A percentile compares a stretch with the other conserved stretches of the same genome.
These are phyloP conservation scores for Cordyceps militaris DNA, from an alignment of 2,329 filamentous ascomycete genomes.

Conservation along the genomic window DNA sequence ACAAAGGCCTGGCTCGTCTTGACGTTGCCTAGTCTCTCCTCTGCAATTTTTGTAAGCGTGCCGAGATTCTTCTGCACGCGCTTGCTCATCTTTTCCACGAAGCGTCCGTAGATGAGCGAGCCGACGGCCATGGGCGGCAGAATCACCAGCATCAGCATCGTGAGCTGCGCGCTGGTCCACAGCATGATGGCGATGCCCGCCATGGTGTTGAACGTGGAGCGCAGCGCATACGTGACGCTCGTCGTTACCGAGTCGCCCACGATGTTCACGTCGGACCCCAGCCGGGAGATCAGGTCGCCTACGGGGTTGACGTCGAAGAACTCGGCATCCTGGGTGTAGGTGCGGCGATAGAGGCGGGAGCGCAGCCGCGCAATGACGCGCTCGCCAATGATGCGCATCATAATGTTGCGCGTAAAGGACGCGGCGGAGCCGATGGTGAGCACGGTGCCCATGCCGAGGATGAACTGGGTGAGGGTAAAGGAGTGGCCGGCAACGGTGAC, in stretches of 20 bases:
- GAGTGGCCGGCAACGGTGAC: slow-evolving; percentile 72
- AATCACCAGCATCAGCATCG: slow-evolving; percentile 76
- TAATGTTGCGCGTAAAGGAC: slow-evolving; percentile 90
- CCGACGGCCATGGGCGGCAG: slow-evolving; percentile 85
- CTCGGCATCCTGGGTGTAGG: slow-evolving; percentile 91
- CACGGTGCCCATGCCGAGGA: slow-evolving; percentile 67
- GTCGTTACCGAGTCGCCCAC: slow-evolving; percentile 98
- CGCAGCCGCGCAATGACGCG: slow-evolving; percentile 85
- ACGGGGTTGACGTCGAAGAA: slow-evolving; percentile 98
- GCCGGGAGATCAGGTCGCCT: slow-evolving; percentile 88
- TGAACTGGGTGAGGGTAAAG: slow-evolving; percentile 79
- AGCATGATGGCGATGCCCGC: slow-evolving; percentile 90
- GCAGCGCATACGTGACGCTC: slow-evolving; percentile 88
- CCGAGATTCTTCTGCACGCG: slow-evolving; percentile 92
- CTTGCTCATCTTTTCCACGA: slow-evolving; percentile 81
- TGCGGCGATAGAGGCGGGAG: slow-evolving; percentile 85
- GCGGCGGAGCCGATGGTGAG: slow-evolving; percentile 78
- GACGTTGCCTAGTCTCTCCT: slow-evolving; percentile 95
- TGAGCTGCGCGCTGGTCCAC: slow-evolving; percentile 89
- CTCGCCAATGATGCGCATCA: slow-evolving; percentile 90
- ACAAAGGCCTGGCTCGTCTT: slow-evolving; percentile 95
- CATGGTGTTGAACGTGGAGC: slow-evolving; percentile 79
- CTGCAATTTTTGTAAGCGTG: slow-evolving; percentile 90
- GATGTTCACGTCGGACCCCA: slow-evolving; percentile 94
- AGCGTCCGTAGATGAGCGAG: slow-evolving; percentile 84